Percentiles rank a stretch among this genome's conserved stretches.
These are phyloP conservation scores for Starmera stellimalicola DNA, from an alignment of 1,139 yeast species.

Conservation along the genomic window DNA sequence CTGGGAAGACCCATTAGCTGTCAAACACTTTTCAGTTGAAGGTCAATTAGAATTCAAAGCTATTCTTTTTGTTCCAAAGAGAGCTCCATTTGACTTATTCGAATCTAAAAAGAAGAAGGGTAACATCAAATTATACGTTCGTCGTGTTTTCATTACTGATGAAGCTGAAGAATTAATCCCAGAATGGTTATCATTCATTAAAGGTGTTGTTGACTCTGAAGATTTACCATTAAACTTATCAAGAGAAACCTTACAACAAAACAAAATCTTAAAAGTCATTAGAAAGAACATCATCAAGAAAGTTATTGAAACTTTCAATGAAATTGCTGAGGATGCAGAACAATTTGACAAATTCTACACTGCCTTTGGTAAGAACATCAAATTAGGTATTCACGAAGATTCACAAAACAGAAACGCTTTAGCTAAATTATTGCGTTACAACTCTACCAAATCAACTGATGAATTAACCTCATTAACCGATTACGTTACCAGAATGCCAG, in stretches of 20 bases:
- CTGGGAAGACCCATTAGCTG: conserved; percentile 99
- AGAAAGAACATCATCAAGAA: conserved; percentile 99
- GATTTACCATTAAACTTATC: conserved; percentile 99
- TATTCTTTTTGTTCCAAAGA: conserved; percentile 93
- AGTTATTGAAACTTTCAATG: conserved; percentile 96
- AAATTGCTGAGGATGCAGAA: conserved; percentile 98
- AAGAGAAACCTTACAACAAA: conserved; percentile 99
- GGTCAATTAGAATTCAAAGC: conserved; percentile 99
- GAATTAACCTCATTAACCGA: conserved; percentile 92
- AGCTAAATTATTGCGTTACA: conserved; percentile 93
- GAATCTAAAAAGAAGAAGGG: conserved; percentile 98
- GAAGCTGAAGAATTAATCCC: conserved; percentile 99
- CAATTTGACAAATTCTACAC: conserved; percentile 98
- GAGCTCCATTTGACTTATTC: conserved; percentile 98
- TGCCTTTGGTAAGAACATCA: conserved; percentile 97
- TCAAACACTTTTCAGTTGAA: conserved; percentile 98
- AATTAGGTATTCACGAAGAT: conserved; percentile 99
- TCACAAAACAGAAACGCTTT: conserved; percentile 93
- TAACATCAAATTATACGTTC: conserved; percentile 97
- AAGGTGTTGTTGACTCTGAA: conserved; percentile 99
- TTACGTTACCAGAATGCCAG: conserved; percentile 99
- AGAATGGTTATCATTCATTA: conserved; percentile 96
- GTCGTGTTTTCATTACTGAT: conserved; percentile 99
- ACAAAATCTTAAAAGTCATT: conserved; percentile 98
- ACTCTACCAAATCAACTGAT: conserved; percentile 92